Base-by-base conservation (phyloP, 495 filamentous ascomycete genomes). In the Cudoniella acicularis region DNA sequence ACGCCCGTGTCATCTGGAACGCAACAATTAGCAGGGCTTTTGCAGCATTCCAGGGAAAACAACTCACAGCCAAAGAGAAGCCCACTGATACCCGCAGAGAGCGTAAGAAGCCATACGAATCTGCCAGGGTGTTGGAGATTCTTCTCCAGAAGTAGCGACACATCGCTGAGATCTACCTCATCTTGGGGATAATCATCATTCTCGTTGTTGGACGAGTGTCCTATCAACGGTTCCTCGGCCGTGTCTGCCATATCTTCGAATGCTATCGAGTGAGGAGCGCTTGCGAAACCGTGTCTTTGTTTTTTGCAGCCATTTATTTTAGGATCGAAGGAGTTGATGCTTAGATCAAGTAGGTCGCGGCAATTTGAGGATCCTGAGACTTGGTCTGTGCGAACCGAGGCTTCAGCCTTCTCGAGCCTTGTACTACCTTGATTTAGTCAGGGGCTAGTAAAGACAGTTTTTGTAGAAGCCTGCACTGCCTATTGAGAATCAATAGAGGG, bases 31-130 rank as follows among this genome's bases (percentile, higher is more conserved):
- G 30, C 17, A 45, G 16, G 10, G n/a, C 22, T 27, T 60, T 17
- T 27, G 47, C n/a, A 23, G 8, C 56, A 20, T 22, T 46, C 18
- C 36, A 21, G 23, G 40, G 68, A 42, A 69, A 26, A 23, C 1
- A 13, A 85, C 89, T 81, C 79, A 80, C 92, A 96, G 59, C 92
- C 92, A 73, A 96, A 96, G 1, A 96, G 71, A 13, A 96, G 77
- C 3, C 92, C 92, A 59, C 87, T 90, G 26, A 96, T 88, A 3
- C 89, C 90, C 9, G 92, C 91, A 21, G 87, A 85, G 51, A 91
- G 75, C 1, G 92, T 91, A 13, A 96, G 75, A 1, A 83, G 71
- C 87, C 89, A 94, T 56, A 95, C 74, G 48, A 79, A 83, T 27
- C 74, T 27, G 3, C 66, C 66, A 1, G 66, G 66, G 16, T 64